Conservation (phyloP, 106 monocot species). For the Agapanthus africanus region DNA sequence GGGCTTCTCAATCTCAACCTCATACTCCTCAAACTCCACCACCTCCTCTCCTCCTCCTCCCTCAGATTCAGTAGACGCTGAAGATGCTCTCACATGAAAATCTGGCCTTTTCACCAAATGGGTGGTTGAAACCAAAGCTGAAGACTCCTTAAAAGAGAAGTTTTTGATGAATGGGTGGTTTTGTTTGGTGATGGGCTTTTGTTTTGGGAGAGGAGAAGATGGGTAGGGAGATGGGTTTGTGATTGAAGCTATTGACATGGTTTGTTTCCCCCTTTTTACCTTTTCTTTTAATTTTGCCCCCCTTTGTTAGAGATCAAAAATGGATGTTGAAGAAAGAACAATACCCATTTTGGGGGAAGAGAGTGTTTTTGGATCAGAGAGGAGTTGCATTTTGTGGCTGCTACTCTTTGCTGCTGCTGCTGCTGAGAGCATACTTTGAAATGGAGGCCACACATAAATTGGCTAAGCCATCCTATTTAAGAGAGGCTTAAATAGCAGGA, state of each 20-base stretch:
- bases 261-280: not conserved
- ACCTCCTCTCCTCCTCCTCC: slow-evolving; percentile 35
- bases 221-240: slow-evolving; percentile 33
- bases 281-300: not conserved
- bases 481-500: no score
- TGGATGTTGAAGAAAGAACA: not conserved
- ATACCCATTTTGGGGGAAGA: not conserved
- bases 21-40: slow-evolving; percentile 54
- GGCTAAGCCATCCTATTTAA: slow-evolving; percentile 3
- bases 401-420: slow-evolving; percentile 3
- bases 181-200: slow-evolving; percentile 12
- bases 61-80: slow-evolving; percentile 33
- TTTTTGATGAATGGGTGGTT: slow-evolving; percentile 5
- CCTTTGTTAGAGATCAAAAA: not conserved
- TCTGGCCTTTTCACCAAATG: not conserved
- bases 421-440: not conserved
- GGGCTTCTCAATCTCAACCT: slow-evolving; percentile 82
- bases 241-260: slow-evolving; percentile 9
- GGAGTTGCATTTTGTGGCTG: slow-evolving; percentile 11
- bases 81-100: slow-evolving; percentile 26
- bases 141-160: not conserved
- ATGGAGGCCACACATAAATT: not conserved
- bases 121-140: not conserved
- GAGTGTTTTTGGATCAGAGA: slow-evolving; percentile 8
- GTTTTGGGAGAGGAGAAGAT: slow-evolving; percentile 26